A percentile compares a stretch with the other conserved stretches of the same genome.
These are phyloP conservation scores for Gossypium stocksii DNA, from an alignment of 345 rosid genomes.

Conservation along the genomic window DNA sequence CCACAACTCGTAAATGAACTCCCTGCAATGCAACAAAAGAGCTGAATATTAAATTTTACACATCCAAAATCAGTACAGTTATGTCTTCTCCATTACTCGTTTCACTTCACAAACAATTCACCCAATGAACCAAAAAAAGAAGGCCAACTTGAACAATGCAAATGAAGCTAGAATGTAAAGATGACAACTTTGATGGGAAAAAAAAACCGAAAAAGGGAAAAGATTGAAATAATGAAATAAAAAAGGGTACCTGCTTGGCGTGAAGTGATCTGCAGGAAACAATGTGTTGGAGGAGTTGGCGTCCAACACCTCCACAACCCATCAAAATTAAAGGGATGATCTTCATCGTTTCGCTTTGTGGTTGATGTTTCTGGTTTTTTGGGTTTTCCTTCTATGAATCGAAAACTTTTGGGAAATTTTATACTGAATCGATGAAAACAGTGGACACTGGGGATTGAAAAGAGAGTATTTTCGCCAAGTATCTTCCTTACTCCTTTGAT, in stretches of 20 bases:
- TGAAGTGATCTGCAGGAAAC: conserved; percentile 85
- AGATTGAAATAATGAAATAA: neutral
- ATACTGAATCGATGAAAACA: neutral
- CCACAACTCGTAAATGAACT: conserved; percentile 66
- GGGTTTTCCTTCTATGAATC: neutral
- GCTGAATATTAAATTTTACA: neutral
- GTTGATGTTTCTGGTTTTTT: neutral
- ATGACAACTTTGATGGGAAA: neutral
- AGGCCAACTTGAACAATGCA: neutral
- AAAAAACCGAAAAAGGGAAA: neutral
- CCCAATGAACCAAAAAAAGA: neutral
- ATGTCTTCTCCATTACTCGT: neutral
- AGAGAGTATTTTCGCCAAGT: neutral
- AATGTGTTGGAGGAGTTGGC: conserved; percentile 75
- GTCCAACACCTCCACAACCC: conserved; percentile 94
- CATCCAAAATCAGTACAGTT: neutral
- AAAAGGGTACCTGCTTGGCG: conserved; percentile 42
- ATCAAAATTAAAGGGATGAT: conserved; percentile 57
- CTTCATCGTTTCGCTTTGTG: conserved; percentile 40
- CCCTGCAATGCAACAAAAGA: conserved; percentile 40
- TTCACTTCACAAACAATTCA: neutral
- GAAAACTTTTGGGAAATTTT: neutral
- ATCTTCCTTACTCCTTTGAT: neutral
- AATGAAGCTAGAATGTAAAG: neutral
- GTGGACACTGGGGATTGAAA: neutral